These are phyloP conservation scores for Cystofilobasidium capitatum DNA, from an alignment of 768 basidiomycete genomes.

Conservation along the genomic window DNA sequence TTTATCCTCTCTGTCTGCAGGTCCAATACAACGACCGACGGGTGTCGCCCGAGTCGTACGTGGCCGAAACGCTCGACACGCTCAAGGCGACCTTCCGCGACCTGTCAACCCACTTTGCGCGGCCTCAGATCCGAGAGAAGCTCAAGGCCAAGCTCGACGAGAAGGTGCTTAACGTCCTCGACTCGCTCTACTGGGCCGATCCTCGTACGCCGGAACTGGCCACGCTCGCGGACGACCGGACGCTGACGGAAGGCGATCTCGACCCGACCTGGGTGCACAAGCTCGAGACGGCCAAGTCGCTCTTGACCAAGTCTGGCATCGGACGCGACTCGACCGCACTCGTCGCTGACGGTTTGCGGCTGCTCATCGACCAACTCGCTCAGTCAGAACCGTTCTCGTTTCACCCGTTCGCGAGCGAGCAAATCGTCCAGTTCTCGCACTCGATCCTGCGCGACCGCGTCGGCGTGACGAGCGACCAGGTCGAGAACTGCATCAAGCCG, in stretches of 20 bases:
- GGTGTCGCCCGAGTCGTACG: constrained; percentile 90
- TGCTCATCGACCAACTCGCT: constrained; percentile 81
- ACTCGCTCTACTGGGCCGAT: constrained; percentile 94
- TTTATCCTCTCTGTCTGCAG: constrained; percentile 20
- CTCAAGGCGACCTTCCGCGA: constrained; percentile 82
- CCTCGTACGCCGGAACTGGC: constrained; percentile 69
- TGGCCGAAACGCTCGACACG: constrained; percentile 89
- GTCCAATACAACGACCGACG: constrained; percentile 68
- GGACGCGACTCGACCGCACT: constrained; percentile 88
- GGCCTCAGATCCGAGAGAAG: constrained; percentile 75
- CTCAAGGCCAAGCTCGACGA: constrained; percentile 91
- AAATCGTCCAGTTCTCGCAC: constrained; percentile 85
- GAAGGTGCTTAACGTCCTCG: constrained; percentile 91
- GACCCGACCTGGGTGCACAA: constrained; percentile 95
- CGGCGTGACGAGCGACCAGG: constrained; percentile 90
- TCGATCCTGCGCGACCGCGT: constrained; percentile 85
- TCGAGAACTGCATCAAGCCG: constrained; percentile 99
- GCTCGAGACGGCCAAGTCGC: constrained; percentile 81
- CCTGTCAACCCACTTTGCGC: constrained; percentile 71
- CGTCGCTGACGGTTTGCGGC: constrained; percentile 84
- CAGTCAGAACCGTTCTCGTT: constrained; percentile 79
- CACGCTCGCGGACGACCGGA: constrained; percentile 57
- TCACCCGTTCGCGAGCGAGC: constrained; percentile 80
- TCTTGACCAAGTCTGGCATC: constrained; percentile 90
- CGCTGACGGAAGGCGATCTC: constrained; percentile 53